phyloP scores from a whole-genome alignment of 805 yeast genomes.

The Hyphopichia homilentoma region DNA sequence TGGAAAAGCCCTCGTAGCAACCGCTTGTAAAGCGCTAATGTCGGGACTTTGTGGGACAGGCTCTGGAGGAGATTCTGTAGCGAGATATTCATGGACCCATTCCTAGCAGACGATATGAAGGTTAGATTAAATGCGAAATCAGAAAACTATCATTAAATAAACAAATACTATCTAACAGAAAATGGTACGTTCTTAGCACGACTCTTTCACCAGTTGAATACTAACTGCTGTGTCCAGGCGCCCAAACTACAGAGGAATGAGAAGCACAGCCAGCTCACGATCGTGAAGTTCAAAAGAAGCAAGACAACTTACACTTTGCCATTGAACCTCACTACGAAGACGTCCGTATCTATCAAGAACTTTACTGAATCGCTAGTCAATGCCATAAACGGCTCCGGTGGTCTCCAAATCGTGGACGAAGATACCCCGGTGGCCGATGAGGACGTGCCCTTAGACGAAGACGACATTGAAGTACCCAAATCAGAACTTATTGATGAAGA shows the following conservation, averaged over 20 bases:
- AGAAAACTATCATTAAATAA: too few species aligned
- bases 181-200: too few species aligned
- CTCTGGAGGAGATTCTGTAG: constrained; percentile 1
- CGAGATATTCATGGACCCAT: not conserved
- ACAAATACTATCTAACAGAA: too few species aligned
- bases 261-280: constrained; percentile 13
- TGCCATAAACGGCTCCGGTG: constrained; percentile 48
- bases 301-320: constrained; percentile 29
- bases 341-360: constrained; percentile 13
- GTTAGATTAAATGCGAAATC: too few species aligned
- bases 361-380: constrained; percentile 24
- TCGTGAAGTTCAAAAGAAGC: constrained; percentile 34
- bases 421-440: constrained; percentile 19
- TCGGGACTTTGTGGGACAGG: not conserved
- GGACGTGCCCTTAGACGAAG: constrained; percentile 10
- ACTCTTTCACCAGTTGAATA: too few species aligned
- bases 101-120: too few species aligned
- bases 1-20: constrained; percentile 1
- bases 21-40: constrained; percentile 1
- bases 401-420: constrained; percentile 30
- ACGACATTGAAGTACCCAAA: constrained; percentile 34
- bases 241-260: constrained; percentile 14
- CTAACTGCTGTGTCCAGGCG: constrained; percentile 14
- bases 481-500: constrained; percentile 32
- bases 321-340: constrained; percentile 14